Conservation (phyloP, 2,329 filamentous ascomycete species). For the Verticillium isaacii region DNA sequence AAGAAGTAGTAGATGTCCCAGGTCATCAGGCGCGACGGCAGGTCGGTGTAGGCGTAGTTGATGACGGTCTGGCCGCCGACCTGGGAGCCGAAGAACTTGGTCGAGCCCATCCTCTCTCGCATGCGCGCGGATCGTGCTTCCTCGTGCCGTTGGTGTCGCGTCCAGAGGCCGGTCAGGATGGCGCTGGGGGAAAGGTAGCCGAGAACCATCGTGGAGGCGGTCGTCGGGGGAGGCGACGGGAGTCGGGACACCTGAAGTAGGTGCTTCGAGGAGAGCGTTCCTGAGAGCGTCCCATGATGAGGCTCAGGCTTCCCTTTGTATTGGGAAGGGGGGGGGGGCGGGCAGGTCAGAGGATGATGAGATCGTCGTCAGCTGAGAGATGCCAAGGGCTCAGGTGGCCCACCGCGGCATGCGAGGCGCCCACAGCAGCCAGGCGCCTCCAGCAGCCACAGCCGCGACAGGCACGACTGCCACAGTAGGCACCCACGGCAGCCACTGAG, state of each 20-base stretch:
- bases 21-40: constrained; percentile 43
- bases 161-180: not conserved
- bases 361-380: not conserved
- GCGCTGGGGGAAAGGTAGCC: not conserved
- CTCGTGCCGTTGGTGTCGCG: not conserved
- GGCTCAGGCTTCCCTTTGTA: not conserved
- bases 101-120: constrained; percentile 19
- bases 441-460: too few species aligned
- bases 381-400: not conserved
- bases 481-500: too few species aligned
- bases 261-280: not conserved
- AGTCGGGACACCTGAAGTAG: not conserved
- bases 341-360: not conserved
- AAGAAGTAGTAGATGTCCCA: constrained; percentile 54
- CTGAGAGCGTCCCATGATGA: not conserved
- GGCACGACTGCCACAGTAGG: too few species aligned
- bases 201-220: not conserved
- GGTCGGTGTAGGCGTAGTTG: constrained; percentile 57
- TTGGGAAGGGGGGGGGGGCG: not conserved
- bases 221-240: not conserved
- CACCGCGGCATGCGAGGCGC: not conserved
- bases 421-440: too few species aligned
- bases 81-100: constrained; percentile 54
- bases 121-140: not conserved
- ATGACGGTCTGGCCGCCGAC: constrained; percentile 52